Evolutionary conservation across 2,329 filamentous ascomycete species (phyloP).

Genomic region (Alternaria sp.): DNA sequence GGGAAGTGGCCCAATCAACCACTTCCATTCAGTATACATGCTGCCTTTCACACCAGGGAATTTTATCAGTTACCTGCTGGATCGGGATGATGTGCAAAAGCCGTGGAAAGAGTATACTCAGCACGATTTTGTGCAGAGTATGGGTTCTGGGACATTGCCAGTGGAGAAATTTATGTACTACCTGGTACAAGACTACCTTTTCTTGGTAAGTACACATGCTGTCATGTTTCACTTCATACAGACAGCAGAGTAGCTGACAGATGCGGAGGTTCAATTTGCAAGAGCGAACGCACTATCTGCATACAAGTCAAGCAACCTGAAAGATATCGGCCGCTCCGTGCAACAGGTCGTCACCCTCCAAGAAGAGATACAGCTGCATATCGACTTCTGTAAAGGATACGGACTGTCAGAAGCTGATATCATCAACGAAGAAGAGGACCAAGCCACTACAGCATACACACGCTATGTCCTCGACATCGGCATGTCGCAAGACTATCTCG

Average conservation of each 20-base stretch:
- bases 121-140: conserved; percentile 80
- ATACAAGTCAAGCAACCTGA: conserved; percentile 80
- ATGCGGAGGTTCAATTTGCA: conserved; percentile 79
- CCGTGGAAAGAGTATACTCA: conserved; percentile 80
- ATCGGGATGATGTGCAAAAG: conserved; percentile 74
- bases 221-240: background rate
- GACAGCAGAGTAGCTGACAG: conserved; percentile 14
- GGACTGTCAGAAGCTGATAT: conserved; percentile 79
- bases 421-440: conserved; percentile 74
- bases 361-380: conserved; percentile 80
- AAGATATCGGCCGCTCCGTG: conserved; percentile 74
- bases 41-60: conserved; percentile 76
- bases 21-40: conserved; percentile 75
- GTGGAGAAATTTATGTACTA: conserved; percentile 84
- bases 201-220: conserved; percentile 66
- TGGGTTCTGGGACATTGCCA: conserved; percentile 79
- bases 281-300: conserved; percentile 84
- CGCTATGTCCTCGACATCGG: conserved; percentile 87
- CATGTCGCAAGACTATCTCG: conserved; percentile 86
- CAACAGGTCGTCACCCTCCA: conserved; percentile 79
- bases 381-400: conserved; percentile 82
- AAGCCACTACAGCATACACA: conserved; percentile 84
- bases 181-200: conserved; percentile 91
- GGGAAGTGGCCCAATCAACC: conserved; percentile 77
- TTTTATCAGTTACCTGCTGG: conserved; percentile 84